Evolutionary conservation across 2,329 filamentous ascomycete species (phyloP), one percentile per base, ranked within the genome.

Genomic region (Aspergillus nomiae): DNA sequence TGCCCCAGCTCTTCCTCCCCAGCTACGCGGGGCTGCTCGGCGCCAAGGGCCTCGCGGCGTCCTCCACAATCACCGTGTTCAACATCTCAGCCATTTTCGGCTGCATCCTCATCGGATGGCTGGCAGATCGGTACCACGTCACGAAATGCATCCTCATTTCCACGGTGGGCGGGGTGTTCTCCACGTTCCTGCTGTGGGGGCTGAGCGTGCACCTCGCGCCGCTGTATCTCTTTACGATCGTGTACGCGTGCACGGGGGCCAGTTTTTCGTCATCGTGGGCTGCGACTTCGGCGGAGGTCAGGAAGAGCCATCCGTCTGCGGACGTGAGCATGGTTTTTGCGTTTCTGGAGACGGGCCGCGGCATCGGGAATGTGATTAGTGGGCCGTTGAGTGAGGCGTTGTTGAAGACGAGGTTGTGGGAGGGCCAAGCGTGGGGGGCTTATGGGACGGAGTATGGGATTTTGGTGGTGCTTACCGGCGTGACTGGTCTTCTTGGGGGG

Each of bases 381-480:
- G 84, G 84, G 3, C 84, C 84, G 0, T 70, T 86, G 48, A 85
- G 83, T 55, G 83, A 85, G 68, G 75, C 76, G 30, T 71, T 76
- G 53, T 21, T 75, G 1, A 56, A 62, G 19, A 66, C 59, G 16
- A 68, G 65, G 41, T 32, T 46, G 8, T 69, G 68, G 66, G 48
- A 65, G 28, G 66, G 54, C 6, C 54, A 62, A 28, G 68, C 65
- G 2, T 55, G 62, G n/a, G 60, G 48, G 19, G 70, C 65, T 3
- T 75, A 75, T 64, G 73, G 73, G 4, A 73, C 67, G 59, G 66
- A 63, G 21, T 75, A 69, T 61, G 72, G 73, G 3, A 63, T 67
- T 41, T 55, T 75, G 28, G 72, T 75, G 57, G 64, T 74, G 21
- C 73, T 71, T 62, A 74, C 72, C 12, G 73, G 73, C 1, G 38